A percentile compares a stretch with the other conserved stretches of the same genome.
Evolutionary conservation across 768 basidiomycete genomes (phyloP).

Genomic region (Lentinus brumalis): DNA sequence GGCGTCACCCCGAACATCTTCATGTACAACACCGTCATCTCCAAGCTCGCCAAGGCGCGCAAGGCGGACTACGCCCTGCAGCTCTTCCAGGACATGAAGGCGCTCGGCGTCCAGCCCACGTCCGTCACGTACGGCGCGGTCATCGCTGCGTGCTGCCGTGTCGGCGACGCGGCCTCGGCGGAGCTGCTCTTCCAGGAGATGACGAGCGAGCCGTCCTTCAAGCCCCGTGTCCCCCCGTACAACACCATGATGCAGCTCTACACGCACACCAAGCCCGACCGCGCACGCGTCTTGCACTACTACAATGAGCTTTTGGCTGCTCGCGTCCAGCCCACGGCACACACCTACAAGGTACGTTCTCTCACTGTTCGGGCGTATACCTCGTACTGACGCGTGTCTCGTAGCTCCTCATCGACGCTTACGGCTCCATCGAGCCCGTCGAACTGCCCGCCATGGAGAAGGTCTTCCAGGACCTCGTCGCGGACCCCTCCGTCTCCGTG

Average conservation of each 20-base stretch:
- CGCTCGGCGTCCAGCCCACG: slow-evolving; percentile 57
- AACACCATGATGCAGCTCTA: slow-evolving; percentile 99
- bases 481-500: slow-evolving; percentile 46
- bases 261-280: slow-evolving; percentile 86
- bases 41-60: slow-evolving; percentile 90
- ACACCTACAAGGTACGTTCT: slow-evolving; percentile 86
- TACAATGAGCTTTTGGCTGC: slow-evolving; percentile 64
- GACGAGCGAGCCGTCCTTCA: slow-evolving; percentile 70
- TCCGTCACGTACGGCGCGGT: slow-evolving; percentile 95
- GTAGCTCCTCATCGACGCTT: slow-evolving; percentile 86
- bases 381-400: slow-evolving; percentile 4
- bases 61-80: slow-evolving; percentile 89
- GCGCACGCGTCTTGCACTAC: slow-evolving; percentile 74
- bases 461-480: slow-evolving; percentile 62
- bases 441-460: slow-evolving; percentile 71
- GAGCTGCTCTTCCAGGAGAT: slow-evolving; percentile 87
- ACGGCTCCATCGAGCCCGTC: slow-evolving; percentile 83
- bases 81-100: slow-evolving; percentile 88
- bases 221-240: slow-evolving; percentile 89
- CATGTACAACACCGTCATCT: slow-evolving; percentile 97
- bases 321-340: slow-evolving; percentile 73
- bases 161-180: slow-evolving; percentile 84
- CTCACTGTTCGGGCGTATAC: background rate
- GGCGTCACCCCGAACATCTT: slow-evolving; percentile 81
- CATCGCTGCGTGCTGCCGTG: slow-evolving; percentile 90